A percentile compares a stretch with the other conserved stretches of the same genome.
These are phyloP conservation scores for Cornus florida DNA, from an alignment of 148 eudicot genomes.

Conservation along the genomic window DNA sequence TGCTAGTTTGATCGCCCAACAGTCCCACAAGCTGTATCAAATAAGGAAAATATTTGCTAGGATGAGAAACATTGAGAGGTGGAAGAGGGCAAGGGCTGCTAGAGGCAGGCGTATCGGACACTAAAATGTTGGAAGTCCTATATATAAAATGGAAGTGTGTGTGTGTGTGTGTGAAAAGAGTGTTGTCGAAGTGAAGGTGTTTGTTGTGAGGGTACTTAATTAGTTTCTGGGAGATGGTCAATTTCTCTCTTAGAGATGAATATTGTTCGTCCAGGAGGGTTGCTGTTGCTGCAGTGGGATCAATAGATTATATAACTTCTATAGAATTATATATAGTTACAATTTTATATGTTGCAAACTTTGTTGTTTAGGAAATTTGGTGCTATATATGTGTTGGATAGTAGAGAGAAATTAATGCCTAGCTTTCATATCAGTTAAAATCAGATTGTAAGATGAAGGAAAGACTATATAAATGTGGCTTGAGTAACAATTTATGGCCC, in stretches of 20 bases:
- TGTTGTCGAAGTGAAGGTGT: background rate
- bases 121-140: constrained; percentile 3
- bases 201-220: background rate
- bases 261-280: constrained; percentile 42
- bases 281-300: constrained; percentile 1
- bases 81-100: constrained; percentile 61
- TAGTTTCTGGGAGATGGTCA: background rate
- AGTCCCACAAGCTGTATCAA: constrained; percentile 57
- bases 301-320: constrained; percentile 9
- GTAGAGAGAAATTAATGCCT: background rate
- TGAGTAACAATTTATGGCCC: background rate
- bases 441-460: background rate
- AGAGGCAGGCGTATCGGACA: constrained; percentile 37
- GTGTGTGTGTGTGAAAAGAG: too few species aligned
- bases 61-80: constrained; percentile 50
- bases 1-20: constrained; percentile 60
- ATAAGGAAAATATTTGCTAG: constrained; percentile 60
- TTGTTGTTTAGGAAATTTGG: background rate
- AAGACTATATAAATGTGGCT: background rate
- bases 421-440: background rate
- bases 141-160: background rate
- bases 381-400: too few species aligned
- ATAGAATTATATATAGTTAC: background rate
- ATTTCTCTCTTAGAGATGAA: constrained; percentile 46
- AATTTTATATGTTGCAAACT: background rate